Conservation (phyloP, 371 early-diverging fungal genomes). For the Lichtheimia ramosa region DNA sequence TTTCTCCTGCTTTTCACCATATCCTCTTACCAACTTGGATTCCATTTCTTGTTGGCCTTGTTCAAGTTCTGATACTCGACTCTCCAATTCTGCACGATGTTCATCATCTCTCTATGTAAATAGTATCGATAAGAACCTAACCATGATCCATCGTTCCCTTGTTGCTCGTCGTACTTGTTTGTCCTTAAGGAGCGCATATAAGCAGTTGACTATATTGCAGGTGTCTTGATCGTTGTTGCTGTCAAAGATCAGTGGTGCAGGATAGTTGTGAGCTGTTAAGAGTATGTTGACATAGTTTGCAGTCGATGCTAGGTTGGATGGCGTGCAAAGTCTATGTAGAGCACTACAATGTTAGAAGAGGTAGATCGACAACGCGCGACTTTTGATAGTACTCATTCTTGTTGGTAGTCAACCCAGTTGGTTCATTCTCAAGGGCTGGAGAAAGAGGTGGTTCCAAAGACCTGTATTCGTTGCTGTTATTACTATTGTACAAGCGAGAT, state of each 20-base stretch:
- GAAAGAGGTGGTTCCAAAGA: no score
- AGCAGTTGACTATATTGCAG: slow-evolving; percentile 40
- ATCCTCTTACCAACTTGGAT: slow-evolving; percentile 14
- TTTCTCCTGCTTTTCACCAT: background rate
- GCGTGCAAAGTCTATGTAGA: slow-evolving; percentile 10
- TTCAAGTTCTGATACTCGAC: slow-evolving; percentile 9
- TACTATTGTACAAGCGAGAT: no score
- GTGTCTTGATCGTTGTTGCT: slow-evolving; percentile 26
- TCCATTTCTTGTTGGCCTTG: slow-evolving; percentile 15
- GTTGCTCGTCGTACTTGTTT: slow-evolving; percentile 25
- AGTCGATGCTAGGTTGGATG: slow-evolving; percentile 19
- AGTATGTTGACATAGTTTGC: slow-evolving; percentile 41
- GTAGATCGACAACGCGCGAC: no score
- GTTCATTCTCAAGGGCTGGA: no score
- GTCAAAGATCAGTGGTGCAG: slow-evolving; percentile 37
- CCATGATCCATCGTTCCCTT: background rate
- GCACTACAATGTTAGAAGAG: no score
- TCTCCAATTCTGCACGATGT: slow-evolving; percentile 6
- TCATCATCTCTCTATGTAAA: background rate
- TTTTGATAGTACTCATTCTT: no score
- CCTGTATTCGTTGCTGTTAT: no score
- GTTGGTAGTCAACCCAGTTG: no score
- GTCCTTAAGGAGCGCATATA: slow-evolving; percentile 34
- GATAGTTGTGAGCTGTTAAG: slow-evolving; percentile 42
- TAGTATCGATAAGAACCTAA: no score